Base-by-base conservation (phyloP, 164 flowering plant species). In the Amborella trichopoda region DNA sequence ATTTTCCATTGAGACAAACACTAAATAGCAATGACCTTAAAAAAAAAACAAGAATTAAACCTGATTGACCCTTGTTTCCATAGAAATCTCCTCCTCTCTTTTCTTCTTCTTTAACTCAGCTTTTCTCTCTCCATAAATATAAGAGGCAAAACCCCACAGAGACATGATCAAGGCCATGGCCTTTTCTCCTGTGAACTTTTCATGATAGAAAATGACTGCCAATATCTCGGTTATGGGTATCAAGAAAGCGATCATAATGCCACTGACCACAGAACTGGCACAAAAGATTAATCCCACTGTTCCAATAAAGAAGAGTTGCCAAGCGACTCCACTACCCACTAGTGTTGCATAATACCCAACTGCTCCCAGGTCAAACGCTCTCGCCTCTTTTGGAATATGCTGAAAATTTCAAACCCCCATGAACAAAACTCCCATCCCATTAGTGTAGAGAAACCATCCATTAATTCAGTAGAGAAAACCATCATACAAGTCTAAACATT, bases 331-430 rank as follows among this genome's bases (percentile, higher is more conserved):
- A 48, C 44, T 27, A 10, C 27, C 48, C 8, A 62, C 69, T 10
- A 70, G 32, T 34, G 76, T 66, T 26, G 66, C 10, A 33, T 78
- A 81, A 37, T 75, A 78, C 17, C 40, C 66, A 2, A 44, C 49
- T 48, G 66, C 64, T 2, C 89, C 89, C 0, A 73, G 53, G 34
- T 26, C 76, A 36, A 33, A 78, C 2, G 52, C 58, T 26, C 50
- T 55, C 38, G 75, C 89, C 30, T 81, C 89, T 61, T 61, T 65
- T 46, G 71, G 47, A 54, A 81, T 72, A 2, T 32, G 73, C 89
- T 81, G 54, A 44, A 69, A 0, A 24, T 25, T 21, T 6, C n/a
- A 1, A 16, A n/a, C 14, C 34, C 9, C 34, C 34, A 30, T 30
- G 34, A 30, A 8, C 34, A 30, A n/a, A n/a, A n/a, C n/a, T n/a